A percentile compares a stretch with the other conserved stretches of the same genome.
Evolutionary conservation across 2,329 filamentous ascomycete genomes (phyloP).

Genomic region (Hypoxylon sp.): DNA sequence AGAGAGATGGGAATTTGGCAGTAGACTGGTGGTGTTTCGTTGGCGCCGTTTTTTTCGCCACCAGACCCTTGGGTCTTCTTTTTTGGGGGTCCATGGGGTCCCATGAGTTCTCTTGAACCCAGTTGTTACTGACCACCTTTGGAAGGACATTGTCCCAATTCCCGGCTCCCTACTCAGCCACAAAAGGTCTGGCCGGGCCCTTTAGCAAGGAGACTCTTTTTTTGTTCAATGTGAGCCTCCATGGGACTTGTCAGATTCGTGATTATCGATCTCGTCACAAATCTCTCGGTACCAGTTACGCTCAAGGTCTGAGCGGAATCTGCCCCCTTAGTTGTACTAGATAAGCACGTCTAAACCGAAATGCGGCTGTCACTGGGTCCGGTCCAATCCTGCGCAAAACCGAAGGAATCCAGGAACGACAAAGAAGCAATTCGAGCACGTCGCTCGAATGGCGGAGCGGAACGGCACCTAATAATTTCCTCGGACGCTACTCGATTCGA

Average conservation of each 20-base stretch:
- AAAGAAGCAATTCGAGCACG: slow-evolving; percentile 33
- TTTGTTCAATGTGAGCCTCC: slow-evolving; percentile 43
- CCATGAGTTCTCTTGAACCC: slow-evolving; percentile 42
- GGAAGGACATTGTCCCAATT: slow-evolving; percentile 44
- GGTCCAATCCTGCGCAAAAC: slow-evolving; percentile 34
- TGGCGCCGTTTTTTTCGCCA: slow-evolving; percentile 53
- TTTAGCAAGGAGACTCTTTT: slow-evolving; percentile 42
- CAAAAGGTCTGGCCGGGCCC: slow-evolving; percentile 54
- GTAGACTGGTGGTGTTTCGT: slow-evolving; percentile 49
- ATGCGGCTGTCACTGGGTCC: slow-evolving; percentile 30
- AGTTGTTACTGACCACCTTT: slow-evolving; percentile 28
- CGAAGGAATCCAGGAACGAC: slow-evolving; percentile 44
- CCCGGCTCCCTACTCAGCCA: slow-evolving; percentile 50
- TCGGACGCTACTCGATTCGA: slow-evolving; percentile 41
- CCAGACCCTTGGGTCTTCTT: slow-evolving; percentile 52
- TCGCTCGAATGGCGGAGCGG: slow-evolving; percentile 48
- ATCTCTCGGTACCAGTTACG: slow-evolving; percentile 32
- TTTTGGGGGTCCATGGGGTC: slow-evolving; percentile 51
- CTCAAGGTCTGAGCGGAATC: slow-evolving; percentile 30
- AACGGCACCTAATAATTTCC: slow-evolving; percentile 37
- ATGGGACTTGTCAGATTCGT: slow-evolving; percentile 43
- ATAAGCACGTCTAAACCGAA: slow-evolving; percentile 21
- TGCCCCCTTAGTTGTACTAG: slow-evolving; percentile 4
- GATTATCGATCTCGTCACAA: slow-evolving; percentile 42
- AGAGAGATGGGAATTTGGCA: slow-evolving; percentile 51